A percentile compares a stretch with the other conserved stretches of the same genome.
These are phyloP conservation scores for Pyrenula aspistea DNA, from an alignment of 495 filamentous ascomycete species.

Conservation along the genomic window DNA sequence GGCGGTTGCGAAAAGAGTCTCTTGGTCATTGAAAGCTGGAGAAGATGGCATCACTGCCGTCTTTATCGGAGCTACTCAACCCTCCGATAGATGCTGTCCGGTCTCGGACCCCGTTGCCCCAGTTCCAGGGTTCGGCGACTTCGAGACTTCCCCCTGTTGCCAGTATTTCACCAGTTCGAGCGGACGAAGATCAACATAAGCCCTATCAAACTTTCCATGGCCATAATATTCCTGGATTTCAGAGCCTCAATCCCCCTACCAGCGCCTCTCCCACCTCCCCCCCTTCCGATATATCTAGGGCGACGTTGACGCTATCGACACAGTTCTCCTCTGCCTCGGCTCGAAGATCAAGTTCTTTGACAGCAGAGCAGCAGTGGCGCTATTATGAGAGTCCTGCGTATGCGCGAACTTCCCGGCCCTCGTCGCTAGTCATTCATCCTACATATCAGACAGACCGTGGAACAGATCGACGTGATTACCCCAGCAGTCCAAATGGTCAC, in stretches of 20 bases:
- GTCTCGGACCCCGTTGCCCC: neutral
- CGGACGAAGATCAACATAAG: neutral
- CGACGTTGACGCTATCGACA: neutral
- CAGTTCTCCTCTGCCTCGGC: neutral
- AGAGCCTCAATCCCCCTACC: neutral
- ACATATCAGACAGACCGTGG: neutral
- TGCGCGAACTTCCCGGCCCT: neutral
- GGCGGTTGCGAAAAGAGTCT: no score
- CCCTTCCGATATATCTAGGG: neutral
- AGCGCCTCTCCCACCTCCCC: neutral
- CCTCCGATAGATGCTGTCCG: neutral
- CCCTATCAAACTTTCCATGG: neutral
- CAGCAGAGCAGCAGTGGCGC: neutral
- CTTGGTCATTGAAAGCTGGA: no score
- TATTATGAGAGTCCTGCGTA: neutral
- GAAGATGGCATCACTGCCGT: neutral
- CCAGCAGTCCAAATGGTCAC: neutral
- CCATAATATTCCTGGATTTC: neutral
- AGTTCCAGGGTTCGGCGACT: neutral
- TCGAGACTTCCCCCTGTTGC: neutral
- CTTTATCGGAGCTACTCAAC: neutral
- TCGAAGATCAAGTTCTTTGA: neutral
- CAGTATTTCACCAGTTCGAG: neutral
- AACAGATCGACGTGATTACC: neutral
- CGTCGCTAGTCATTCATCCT: neutral